Evolutionary conservation across 805 yeast species (phyloP).

Genomic region (Candida ascalaphidarum): DNA sequence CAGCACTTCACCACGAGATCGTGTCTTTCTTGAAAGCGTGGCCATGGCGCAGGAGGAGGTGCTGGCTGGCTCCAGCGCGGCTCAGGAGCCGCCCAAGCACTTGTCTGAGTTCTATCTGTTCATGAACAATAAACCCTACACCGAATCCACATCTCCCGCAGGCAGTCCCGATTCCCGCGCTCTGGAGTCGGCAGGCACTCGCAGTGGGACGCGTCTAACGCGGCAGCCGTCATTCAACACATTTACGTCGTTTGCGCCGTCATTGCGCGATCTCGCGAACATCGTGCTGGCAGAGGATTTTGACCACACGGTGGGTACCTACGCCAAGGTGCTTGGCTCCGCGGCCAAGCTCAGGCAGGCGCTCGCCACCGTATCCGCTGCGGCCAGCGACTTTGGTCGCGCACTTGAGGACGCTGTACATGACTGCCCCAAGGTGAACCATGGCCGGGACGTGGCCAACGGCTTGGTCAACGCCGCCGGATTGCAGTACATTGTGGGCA

Average conservation of each 20-base stretch:
- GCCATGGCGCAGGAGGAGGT: too few species aligned
- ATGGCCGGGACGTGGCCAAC: conserved; percentile 32
- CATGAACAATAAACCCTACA: conserved; percentile 21
- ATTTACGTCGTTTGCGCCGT: conserved; percentile 40
- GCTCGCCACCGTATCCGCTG: conserved; percentile 38
- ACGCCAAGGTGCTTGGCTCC: conserved; percentile 38
- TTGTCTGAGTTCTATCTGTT: conserved; percentile 52
- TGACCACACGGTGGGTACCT: conserved; percentile 37
- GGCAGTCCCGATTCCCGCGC: conserved; percentile 5
- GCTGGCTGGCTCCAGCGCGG: too few species aligned
- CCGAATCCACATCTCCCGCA: conserved; percentile 6
- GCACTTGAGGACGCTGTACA: conserved; percentile 45
- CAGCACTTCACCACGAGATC: too few species aligned
- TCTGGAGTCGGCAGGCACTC: conserved; percentile 1
- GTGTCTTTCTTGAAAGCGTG: too few species aligned
- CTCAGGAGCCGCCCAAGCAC: conserved; percentile 46
- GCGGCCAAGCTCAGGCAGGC: conserved; percentile 41
- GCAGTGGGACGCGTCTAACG: conserved; percentile 4
- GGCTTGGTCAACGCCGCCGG: conserved; percentile 71
- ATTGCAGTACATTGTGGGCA: conserved; percentile 64
- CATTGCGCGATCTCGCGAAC: conserved; percentile 52
- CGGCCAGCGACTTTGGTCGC: conserved; percentile 64
- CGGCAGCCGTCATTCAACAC: conserved; percentile 30
- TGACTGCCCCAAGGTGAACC: conserved; percentile 18
- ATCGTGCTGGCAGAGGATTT: conserved; percentile 56